A percentile compares a stretch with the other conserved stretches of the same genome.
Conservation (phyloP, 805 yeast genomes). For the Yamadazyma insecticola region DNA sequence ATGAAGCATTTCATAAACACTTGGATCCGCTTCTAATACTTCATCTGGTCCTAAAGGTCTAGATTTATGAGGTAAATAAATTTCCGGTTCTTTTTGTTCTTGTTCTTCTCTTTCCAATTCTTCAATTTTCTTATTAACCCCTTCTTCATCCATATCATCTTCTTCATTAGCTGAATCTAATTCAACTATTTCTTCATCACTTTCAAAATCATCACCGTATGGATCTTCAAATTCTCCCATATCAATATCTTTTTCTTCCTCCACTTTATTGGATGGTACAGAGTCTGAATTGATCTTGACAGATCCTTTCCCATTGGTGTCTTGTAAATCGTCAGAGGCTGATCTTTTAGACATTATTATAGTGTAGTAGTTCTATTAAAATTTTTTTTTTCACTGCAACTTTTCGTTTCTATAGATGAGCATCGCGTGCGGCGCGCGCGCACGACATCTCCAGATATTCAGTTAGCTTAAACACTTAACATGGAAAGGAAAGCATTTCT, state of each 20-base stretch:
- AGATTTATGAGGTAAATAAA: constrained; percentile 85
- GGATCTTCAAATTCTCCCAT: constrained; percentile 88
- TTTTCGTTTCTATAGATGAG: not conserved
- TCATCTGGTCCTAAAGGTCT: constrained; percentile 94
- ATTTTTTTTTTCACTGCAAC: no score
- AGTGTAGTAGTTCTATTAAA: no score
- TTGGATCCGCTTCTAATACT: constrained; percentile 92
- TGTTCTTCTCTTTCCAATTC: constrained; percentile 25
- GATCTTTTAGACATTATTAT: constrained; percentile 50
- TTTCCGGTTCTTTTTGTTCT: constrained; percentile 35
- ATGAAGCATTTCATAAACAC: constrained; percentile 95
- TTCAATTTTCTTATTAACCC: constrained; percentile 28
- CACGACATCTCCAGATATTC: no score
- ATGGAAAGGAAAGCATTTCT: constrained; percentile 63
- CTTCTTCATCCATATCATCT: constrained; percentile 34
- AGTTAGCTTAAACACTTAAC: not conserved
- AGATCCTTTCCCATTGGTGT: constrained; percentile 20
- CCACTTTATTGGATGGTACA: constrained; percentile 32
- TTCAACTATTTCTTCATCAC: constrained; percentile 86
- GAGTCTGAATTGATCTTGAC: constrained; percentile 32
- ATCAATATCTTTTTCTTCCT: constrained; percentile 42
- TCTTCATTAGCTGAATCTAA: constrained; percentile 50
- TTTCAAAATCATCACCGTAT: constrained; percentile 87
- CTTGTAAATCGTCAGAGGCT: constrained; percentile 29
- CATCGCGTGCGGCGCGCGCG: no score